These are phyloP conservation scores for Spathaspora girioi DNA, from an alignment of 805 yeast species.

Conservation along the genomic window DNA sequence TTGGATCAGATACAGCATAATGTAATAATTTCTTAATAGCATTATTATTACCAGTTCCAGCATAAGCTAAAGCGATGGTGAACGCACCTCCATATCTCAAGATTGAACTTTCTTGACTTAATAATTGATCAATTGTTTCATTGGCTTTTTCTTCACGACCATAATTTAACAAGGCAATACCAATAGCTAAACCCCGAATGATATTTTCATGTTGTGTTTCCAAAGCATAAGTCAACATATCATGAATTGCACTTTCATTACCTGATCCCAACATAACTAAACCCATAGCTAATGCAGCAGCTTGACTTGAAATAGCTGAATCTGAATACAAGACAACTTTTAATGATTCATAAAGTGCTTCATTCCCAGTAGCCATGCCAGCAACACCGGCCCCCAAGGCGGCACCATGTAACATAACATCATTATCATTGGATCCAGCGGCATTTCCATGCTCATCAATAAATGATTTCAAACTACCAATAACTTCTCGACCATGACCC, in stretches of 20 bases:
- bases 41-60: constrained; percentile 88
- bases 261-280: constrained; percentile 93
- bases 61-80: constrained; percentile 91
- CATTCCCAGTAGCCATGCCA: constrained; percentile 86
- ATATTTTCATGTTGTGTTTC: constrained; percentile 96
- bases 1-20: constrained; percentile 93
- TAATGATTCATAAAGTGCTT: constrained; percentile 72
- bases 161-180: constrained; percentile 80
- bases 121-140: constrained; percentile 56
- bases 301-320: constrained; percentile 92
- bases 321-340: constrained; percentile 83
- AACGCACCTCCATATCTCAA: constrained; percentile 95
- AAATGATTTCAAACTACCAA: constrained; percentile 71
- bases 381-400: constrained; percentile 94
- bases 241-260: constrained; percentile 59
- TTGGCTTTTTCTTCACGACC: constrained; percentile 85
- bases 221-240: constrained; percentile 86
- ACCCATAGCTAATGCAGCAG: constrained; percentile 96
- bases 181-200: constrained; percentile 87
- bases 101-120: constrained; percentile 73
- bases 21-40: constrained; percentile 87
- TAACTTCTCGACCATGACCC: constrained; percentile 89
- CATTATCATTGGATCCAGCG: constrained; percentile 68
- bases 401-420: constrained; percentile 91
- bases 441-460: constrained; percentile 62